phyloP scores from a whole-genome alignment of 805 yeast species.

The Nakazawaea ishiwadae region DNA sequence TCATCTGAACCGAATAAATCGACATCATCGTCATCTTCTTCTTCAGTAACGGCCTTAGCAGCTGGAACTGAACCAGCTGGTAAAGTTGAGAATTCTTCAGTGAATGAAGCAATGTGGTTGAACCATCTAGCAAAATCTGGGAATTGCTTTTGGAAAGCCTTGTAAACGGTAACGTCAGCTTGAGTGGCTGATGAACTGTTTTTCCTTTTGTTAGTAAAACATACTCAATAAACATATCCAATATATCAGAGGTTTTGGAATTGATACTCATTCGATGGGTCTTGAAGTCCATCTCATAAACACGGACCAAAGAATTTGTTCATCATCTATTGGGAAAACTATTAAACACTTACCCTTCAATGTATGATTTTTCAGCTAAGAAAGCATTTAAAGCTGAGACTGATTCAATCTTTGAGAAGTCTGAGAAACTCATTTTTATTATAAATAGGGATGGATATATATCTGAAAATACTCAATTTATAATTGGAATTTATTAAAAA shows the following conservation, averaged over 20 bases:
- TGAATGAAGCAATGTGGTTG: conserved; percentile 94
- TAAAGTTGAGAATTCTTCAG: conserved; percentile 74
- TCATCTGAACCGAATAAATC: conserved; percentile 89
- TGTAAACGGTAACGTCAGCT: conserved; percentile 92
- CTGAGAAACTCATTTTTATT: conserved; percentile 67
- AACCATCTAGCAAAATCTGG: conserved; percentile 98
- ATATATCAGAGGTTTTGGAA: conserved; percentile 24
- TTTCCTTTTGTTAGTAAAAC: conserved; percentile 5
- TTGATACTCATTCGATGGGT: conserved; percentile 93
- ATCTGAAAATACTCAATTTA: no score
- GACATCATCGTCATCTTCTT: conserved; percentile 86
- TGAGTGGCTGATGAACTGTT: conserved; percentile 84
- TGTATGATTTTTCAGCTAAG: conserved; percentile 91
- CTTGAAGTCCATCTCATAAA: conserved; percentile 92
- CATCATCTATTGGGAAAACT: conserved; percentile 43
- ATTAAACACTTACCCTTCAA: conserved; percentile 78
- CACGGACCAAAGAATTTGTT: conserved; percentile 83
- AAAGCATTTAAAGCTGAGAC: conserved; percentile 71
- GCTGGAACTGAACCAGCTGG: conserved; percentile 75
- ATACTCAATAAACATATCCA: conserved; percentile 1
- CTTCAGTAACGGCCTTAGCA: conserved; percentile 49
- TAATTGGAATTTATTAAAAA: no score
- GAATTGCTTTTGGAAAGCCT: conserved; percentile 87
- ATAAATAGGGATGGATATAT: no score
- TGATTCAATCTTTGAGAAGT: conserved; percentile 76